phyloP scores from a whole-genome alignment of 2,329 filamentous ascomycete genomes.

The Exophiala lecanii-corni region DNA sequence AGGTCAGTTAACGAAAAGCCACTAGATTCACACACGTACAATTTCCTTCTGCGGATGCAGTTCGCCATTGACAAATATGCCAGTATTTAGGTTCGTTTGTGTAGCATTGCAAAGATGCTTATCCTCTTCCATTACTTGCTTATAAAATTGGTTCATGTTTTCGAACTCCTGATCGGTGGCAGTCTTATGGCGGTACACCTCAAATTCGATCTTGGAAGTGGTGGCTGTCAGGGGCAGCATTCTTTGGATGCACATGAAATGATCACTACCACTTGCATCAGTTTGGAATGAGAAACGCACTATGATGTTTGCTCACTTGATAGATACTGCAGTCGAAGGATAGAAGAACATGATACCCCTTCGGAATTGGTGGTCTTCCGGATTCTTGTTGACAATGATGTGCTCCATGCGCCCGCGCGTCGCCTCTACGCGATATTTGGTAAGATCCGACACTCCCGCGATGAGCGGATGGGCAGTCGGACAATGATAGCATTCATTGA shows the following conservation, averaged over 20 bases:
- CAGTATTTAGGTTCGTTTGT: conserved; percentile 56
- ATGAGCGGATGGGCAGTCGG: conserved; percentile 56
- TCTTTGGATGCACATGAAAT: too few species aligned
- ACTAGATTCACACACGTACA: conserved; percentile 54
- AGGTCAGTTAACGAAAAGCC: too few species aligned
- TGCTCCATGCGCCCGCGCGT: conserved; percentile 53
- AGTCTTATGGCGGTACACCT: conserved; percentile 59
- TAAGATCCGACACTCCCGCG: conserved; percentile 49
- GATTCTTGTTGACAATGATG: conserved; percentile 58
- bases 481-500: conserved; percentile 50
- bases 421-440: conserved; percentile 51
- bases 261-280: too few species aligned
- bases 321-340: too few species aligned
- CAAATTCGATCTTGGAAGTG: conserved; percentile 55
- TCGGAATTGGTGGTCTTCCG: conserved; percentile 56
- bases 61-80: conserved; percentile 58
- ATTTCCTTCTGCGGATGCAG: conserved; percentile 57
- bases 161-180: conserved; percentile 55
- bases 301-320: too few species aligned
- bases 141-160: conserved; percentile 55
- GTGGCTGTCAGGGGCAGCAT: too few species aligned
- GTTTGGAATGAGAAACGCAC: too few species aligned
- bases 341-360: too few species aligned
- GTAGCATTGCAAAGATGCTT: conserved; percentile 50
- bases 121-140: conserved; percentile 32